Evolutionary conservation across 2,329 filamentous ascomycete genomes (phyloP), one percentile per base, ranked within the genome.

Genomic region (Alternaria novae-zelandiae): DNA sequence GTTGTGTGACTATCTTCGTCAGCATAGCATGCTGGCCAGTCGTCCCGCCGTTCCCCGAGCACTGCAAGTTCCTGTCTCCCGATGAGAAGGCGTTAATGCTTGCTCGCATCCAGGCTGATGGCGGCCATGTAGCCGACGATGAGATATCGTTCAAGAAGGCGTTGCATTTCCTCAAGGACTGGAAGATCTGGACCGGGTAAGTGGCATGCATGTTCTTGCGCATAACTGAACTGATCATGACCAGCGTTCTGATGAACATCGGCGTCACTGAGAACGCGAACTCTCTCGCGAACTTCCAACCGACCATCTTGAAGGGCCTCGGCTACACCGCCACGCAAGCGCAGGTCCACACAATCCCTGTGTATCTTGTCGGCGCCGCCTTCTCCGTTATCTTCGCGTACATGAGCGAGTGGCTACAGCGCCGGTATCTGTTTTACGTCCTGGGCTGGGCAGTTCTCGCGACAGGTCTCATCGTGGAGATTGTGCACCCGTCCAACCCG

Each of bases 111-210:
- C 77, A 79, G 17, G 77, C 82, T 45, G 86, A 88, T 68, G 74
- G 71, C 25, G 71, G 81, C 0, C 76, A 82, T 59, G 83, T 85
- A 64, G 74, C 80, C 25, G 83, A 88, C 28, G 81, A 83, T 28
- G 68, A 79, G 51, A 75, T 77, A 7, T 82, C 87, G 61, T 69
- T 87, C 51, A 83, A 82, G 76, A 79, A 79, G 36, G 85, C 84
- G 7, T 43, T 71, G 1, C 23, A 68, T 6, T 69, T 68, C 30
- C 71, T 88, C n/a, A 74, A 83, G 32, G 86, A 86, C 74, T 88
- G 75, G 86, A 87, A 81, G 86, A 86, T 80, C 83, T 86, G 74
- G 83, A 85, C 58, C 84, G 86, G 73, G 85, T 84, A 8, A 75
- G 82, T 17, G 4, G 36, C 8, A 41, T 41, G n/a, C 0, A 10